Percentiles rank a stretch among this genome's conserved stretches.
These are phyloP conservation scores for Cryphonectria naterciae DNA, from an alignment of 2,329 filamentous ascomycete genomes.

Conservation along the genomic window DNA sequence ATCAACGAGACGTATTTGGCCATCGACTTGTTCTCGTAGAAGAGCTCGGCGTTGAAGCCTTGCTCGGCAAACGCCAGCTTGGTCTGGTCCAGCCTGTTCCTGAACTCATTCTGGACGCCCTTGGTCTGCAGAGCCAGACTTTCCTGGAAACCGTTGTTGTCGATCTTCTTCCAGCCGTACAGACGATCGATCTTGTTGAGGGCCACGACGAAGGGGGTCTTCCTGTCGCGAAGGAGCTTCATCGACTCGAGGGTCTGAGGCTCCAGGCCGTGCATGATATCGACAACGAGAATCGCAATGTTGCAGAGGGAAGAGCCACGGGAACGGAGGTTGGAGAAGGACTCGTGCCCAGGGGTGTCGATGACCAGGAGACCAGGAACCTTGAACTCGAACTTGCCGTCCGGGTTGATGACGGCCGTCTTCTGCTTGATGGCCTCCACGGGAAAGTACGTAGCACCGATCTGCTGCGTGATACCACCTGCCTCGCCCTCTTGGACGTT, in stretches of 20 bases:
- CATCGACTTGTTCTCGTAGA: conserved; percentile 98
- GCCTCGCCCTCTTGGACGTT: conserved; percentile 99
- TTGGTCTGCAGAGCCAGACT: conserved; percentile 88
- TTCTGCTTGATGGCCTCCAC: conserved; percentile 91
- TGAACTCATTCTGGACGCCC: conserved; percentile 92
- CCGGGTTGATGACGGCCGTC: conserved; percentile 89
- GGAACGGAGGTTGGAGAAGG: conserved; percentile 96
- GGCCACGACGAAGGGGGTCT: conserved; percentile 97
- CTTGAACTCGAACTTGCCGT: conserved; percentile 92
- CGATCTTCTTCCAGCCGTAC: conserved; percentile 98
- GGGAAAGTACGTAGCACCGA: conserved; percentile 99
- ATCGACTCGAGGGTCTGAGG: conserved; percentile 97
- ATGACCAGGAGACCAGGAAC: conserved; percentile 95
- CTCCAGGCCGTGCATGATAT: conserved; percentile 99
- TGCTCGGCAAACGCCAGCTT: conserved; percentile 95
- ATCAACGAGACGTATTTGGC: conserved; percentile 92
- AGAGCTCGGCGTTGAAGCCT: conserved; percentile 96
- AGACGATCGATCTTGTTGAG: conserved; percentile 99
- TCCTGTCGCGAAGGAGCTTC: conserved; percentile 86
- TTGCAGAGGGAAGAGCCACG: conserved; percentile 98
- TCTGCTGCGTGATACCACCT: conserved; percentile 99
- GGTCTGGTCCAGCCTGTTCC: conserved; percentile 84
- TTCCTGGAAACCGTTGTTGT: conserved; percentile 98
- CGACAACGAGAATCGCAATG: conserved; percentile 97
- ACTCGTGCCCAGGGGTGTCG: conserved; percentile 99